Evolutionary conservation across 768 basidiomycete genomes (phyloP).

Genomic region (Boletus pseudo-olivaceus): DNA sequence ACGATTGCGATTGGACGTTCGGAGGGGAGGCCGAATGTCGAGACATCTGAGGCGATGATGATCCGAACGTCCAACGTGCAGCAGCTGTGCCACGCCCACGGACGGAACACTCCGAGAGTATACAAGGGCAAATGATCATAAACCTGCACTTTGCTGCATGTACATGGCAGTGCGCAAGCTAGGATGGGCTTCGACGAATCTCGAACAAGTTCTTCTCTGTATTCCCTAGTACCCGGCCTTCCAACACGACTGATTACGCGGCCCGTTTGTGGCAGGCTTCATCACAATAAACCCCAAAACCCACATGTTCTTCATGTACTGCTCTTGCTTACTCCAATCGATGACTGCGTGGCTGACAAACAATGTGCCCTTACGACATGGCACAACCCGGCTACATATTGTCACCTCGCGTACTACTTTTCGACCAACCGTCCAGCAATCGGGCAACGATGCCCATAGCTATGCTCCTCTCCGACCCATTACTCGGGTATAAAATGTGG

Average conservation of each 20-base stretch:
- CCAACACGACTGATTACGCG: not conserved
- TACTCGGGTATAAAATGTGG: conserved; percentile 6
- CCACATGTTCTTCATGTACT: not conserved
- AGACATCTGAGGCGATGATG: not conserved
- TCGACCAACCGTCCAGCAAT: not conserved
- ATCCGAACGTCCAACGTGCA: not conserved
- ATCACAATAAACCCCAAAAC: not conserved
- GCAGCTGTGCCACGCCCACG: not conserved
- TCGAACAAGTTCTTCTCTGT: too few relatives aligned
- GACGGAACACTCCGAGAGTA: not conserved
- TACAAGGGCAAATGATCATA: not conserved
- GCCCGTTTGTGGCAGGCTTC: not conserved
- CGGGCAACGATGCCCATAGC: conserved; percentile 4
- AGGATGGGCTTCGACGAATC: not conserved
- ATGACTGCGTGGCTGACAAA: not conserved
- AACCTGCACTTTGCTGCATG: not conserved
- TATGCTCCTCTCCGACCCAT: not conserved
- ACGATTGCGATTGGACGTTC: not conserved
- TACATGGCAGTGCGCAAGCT: not conserved
- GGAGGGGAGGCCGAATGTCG: too few relatives aligned
- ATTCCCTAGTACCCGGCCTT: not conserved
- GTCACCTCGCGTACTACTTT: too few relatives aligned
- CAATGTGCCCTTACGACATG: not conserved
- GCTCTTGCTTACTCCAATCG: not conserved
- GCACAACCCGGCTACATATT: not conserved